Percentiles rank a stretch among this genome's conserved stretches.
Evolutionary conservation across 108 stramenopile genomes (phyloP).

Genomic region (Skeletonema tropicum): DNA sequence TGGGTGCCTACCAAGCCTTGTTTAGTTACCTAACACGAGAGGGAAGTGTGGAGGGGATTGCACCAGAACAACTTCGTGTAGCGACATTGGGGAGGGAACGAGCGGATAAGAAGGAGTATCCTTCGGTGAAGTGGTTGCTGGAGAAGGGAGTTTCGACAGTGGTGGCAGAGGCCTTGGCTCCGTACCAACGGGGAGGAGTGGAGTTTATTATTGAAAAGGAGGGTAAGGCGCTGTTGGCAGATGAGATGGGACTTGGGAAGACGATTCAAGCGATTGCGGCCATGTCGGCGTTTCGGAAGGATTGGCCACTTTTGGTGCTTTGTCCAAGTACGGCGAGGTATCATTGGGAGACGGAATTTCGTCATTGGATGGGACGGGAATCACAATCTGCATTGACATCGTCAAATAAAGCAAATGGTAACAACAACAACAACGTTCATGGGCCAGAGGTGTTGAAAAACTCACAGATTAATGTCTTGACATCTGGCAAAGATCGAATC

Average conservation of each 20-base stretch:
- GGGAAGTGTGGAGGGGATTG: slow-evolving; percentile 61
- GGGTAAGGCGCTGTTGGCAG: slow-evolving; percentile 90
- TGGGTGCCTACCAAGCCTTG: slow-evolving; percentile 79
- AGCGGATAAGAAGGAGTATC: slow-evolving; percentile 61
- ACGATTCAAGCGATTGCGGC: slow-evolving; percentile 92
- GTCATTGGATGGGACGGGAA: slow-evolving; percentile 76
- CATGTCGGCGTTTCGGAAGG: slow-evolving; percentile 75
- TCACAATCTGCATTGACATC: slow-evolving; percentile 21
- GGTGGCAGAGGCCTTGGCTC: slow-evolving; percentile 71
- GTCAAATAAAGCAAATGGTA: slow-evolving; percentile 13
- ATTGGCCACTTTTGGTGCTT: slow-evolving; percentile 94
- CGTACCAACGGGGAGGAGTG: slow-evolving; percentile 86
- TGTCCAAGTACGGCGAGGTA: slow-evolving; percentile 90
- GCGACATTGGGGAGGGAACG: slow-evolving; percentile 76
- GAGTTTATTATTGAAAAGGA: slow-evolving; percentile 79
- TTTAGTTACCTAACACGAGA: slow-evolving; percentile 53
- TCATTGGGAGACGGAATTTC: slow-evolving; percentile 95
- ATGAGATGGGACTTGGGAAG: slow-evolving; percentile 87
- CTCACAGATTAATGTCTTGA: slow-evolving; percentile 77
- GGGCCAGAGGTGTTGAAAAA: slow-evolving; percentile 42
- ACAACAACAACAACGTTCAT: not conserved
- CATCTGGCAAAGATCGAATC: slow-evolving; percentile 60
- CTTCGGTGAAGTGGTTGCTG: slow-evolving; percentile 55
- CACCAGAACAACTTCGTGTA: slow-evolving; percentile 63
- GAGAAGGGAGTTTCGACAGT: slow-evolving; percentile 58